Conservation (phyloP, 139 green algal genomes). For the Edaphochlamys debaryana region DNA sequence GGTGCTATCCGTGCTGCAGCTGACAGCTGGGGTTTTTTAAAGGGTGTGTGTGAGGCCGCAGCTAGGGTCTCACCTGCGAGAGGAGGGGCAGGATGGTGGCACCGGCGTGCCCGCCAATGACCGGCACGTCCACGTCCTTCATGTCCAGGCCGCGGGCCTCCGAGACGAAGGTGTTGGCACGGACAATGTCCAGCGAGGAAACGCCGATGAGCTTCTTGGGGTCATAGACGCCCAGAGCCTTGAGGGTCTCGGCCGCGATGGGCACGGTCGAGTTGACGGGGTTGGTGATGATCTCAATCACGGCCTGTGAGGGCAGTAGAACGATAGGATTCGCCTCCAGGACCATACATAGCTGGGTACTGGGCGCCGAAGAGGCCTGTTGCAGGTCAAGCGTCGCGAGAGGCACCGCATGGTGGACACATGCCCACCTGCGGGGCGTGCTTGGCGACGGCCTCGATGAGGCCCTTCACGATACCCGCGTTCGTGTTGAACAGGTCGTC, state of each 20-base stretch:
- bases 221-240: conserved; percentile 87
- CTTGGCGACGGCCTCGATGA: conserved; percentile 82
- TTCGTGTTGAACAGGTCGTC: conserved; percentile 99
- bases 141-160: conserved; percentile 72
- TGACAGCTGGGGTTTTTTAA: no score
- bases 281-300: conserved; percentile 97
- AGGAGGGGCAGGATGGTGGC: conserved; percentile 96
- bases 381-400: no score
- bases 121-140: conserved; percentile 87
- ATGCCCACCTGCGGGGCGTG: conserved; percentile 81
- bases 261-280: conserved; percentile 99
- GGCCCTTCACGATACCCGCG: conserved; percentile 90
- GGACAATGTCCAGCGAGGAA: conserved; percentile 96
- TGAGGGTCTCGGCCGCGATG: conserved; percentile 94
- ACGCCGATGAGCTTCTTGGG: conserved; percentile 92
- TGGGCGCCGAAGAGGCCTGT: no score
- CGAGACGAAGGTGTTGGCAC: conserved; percentile 92
- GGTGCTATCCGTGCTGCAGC: no score
- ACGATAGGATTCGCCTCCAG: no score
- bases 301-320: conserved; percentile 50
- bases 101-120: conserved; percentile 95
- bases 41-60: no score
- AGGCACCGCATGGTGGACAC: no score
- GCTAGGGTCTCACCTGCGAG: conserved; percentile 89
- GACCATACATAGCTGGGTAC: no score